Conservation (phyloP, 1,284 basidiomycete genomes). For the Ceratobasidium theobromae region DNA sequence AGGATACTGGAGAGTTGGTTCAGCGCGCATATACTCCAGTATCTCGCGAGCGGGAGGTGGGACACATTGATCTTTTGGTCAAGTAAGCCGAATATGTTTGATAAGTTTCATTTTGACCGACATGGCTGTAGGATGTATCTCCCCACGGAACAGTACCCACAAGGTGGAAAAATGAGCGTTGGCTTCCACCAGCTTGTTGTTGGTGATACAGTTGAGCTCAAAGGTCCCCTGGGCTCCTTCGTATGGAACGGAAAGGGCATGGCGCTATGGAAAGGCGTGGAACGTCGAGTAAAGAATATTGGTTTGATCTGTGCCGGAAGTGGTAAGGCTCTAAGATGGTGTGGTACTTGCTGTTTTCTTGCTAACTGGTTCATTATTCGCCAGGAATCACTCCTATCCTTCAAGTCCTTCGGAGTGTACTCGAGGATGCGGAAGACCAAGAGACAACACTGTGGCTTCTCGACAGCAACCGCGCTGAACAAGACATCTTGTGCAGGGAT, state of each 20-base stretch:
- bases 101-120: background rate
- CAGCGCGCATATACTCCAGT: conserved; percentile 68
- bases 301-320: conserved; percentile 64
- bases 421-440: conserved; percentile 48
- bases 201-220: conserved; percentile 59
- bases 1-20: conserved; percentile 51
- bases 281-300: conserved; percentile 49
- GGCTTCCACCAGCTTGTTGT: conserved; percentile 54
- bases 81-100: conserved; percentile 46
- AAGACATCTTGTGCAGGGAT: conserved; percentile 56
- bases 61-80: conserved; percentile 58
- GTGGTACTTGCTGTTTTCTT: too few relatives aligned
- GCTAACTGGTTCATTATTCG: too few relatives aligned
- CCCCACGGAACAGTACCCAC: conserved; percentile 46
- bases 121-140: conserved; percentile 49
- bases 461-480: conserved; percentile 54
- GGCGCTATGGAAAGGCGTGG: conserved; percentile 47
- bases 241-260: conserved; percentile 53
- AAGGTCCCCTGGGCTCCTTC: conserved; percentile 66
- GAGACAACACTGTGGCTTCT: conserved; percentile 55
- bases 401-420: conserved; percentile 55
- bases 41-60: conserved; percentile 49
- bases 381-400: conserved; percentile 62
- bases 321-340: too few relatives aligned
- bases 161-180: conserved; percentile 61